Percentiles rank a stretch among this genome's conserved stretches.
Evolutionary conservation across 2,329 filamentous ascomycete genomes (phyloP).

Genomic region (Colletotrichum truncatum): DNA sequence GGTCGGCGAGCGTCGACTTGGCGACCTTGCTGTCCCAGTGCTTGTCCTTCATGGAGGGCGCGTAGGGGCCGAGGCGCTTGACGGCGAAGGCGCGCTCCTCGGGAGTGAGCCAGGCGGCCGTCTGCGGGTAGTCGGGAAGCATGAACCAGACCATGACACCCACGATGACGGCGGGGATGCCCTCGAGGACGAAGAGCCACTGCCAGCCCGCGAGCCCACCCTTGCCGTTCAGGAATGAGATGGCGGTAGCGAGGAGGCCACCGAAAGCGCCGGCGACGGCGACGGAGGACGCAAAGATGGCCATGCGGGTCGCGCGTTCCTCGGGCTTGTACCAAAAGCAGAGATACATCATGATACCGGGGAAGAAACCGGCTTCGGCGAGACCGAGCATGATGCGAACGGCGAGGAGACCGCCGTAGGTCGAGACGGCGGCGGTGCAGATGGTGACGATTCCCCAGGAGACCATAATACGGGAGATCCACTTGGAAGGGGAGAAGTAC

Average conservation of each 20-base stretch:
- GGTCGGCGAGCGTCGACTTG: conserved; percentile 41
- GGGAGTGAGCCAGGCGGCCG: conserved; percentile 41
- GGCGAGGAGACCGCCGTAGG: conserved; percentile 55
- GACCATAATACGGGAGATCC: conserved; percentile 50
- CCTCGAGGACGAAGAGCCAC: conserved; percentile 70
- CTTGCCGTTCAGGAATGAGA: conserved; percentile 55
- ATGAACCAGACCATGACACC: conserved; percentile 42
- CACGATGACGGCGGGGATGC: conserved; percentile 41
- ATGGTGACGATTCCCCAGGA: conserved; percentile 61
- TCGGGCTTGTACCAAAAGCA: conserved; percentile 71
- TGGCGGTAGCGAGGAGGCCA: conserved; percentile 63
- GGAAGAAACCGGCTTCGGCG: conserved; percentile 61
- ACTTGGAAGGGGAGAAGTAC: conserved; percentile 44
- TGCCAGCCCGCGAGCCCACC: conserved; percentile 64
- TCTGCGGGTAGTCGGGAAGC: conserved; percentile 45
- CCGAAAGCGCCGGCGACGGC: conserved; percentile 69
- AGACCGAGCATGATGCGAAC: conserved; percentile 61
- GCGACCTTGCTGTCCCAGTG: conserved; percentile 44
- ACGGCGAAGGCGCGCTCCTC: conserved; percentile 44
- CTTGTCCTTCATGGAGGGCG: conserved; percentile 44
- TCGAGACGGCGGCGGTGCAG: conserved; percentile 55
- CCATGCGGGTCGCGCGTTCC: conserved; percentile 66
- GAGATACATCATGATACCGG: conserved; percentile 64
- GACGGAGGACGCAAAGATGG: conserved; percentile 67
- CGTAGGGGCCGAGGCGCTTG: conserved; percentile 44